Percentiles rank a stretch among this genome's conserved stretches.
Evolutionary conservation across 164 flowering plant genomes (phyloP).

Genomic region (Warburgia ugandensis): DNA sequence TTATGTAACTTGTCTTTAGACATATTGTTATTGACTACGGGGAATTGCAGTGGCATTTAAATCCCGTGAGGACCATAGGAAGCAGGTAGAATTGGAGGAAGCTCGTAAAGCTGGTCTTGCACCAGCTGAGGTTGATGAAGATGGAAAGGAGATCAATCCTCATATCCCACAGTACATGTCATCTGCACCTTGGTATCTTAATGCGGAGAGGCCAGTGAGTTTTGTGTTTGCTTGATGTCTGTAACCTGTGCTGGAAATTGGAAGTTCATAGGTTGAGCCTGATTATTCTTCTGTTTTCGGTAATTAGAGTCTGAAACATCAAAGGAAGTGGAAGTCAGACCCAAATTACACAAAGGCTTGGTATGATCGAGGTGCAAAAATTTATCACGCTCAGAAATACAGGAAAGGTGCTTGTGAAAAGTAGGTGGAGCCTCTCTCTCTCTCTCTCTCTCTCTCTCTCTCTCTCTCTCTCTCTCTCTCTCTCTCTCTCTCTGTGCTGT

Average conservation of each 20-base stretch:
- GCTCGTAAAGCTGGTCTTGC: constrained; percentile 98
- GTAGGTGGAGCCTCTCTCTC: too few species aligned
- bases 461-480: not conserved
- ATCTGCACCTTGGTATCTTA: constrained; percentile 94
- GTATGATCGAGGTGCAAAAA: constrained; percentile 90
- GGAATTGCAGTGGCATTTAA: constrained; percentile 76
- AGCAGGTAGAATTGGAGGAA: constrained; percentile 89
- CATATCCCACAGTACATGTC: constrained; percentile 98
- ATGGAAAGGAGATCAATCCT: constrained; percentile 95
- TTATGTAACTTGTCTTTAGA: too few species aligned
- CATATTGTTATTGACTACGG: not conserved
- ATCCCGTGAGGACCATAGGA: constrained; percentile 93
- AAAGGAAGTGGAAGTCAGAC: constrained; percentile 94
- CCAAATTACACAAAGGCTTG: constrained; percentile 82
- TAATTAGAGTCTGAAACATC: constrained; percentile 81
- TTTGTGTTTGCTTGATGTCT: not conserved
- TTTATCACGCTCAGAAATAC: constrained; percentile 68
- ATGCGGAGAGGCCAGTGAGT: constrained; percentile 81
- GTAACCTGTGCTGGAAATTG: not conserved
- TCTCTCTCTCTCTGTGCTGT: too few species aligned
- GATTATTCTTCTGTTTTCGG: not conserved
- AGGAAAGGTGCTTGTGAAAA: constrained; percentile 90
- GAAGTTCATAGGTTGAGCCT: not conserved
- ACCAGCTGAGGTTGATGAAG: constrained; percentile 95
- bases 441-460: too few species aligned